Conservation (phyloP, 768 basidiomycete genomes). For the Boletus barrowsii region DNA sequence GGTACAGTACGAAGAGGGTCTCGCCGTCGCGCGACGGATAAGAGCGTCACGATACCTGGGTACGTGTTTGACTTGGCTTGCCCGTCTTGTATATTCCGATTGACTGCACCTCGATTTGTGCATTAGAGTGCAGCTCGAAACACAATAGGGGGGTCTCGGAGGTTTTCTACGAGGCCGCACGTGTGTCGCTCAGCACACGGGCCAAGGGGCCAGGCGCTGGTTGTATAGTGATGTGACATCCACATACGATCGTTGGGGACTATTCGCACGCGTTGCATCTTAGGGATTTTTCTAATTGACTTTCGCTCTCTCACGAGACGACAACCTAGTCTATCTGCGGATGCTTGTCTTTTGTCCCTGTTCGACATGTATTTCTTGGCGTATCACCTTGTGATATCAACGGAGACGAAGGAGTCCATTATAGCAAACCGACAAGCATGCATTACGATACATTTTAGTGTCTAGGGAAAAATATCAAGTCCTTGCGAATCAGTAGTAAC, state of each 20-base stretch:
- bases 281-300: conserved; percentile 23
- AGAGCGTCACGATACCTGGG: conserved; percentile 91
- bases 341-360: neutral
- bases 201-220: conserved; percentile 58
- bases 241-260: neutral
- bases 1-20: conserved; percentile 90
- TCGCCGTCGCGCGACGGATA: conserved; percentile 85
- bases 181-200: conserved; percentile 74
- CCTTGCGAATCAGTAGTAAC: conserved; percentile 41
- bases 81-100: neutral
- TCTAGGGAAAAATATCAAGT: conserved; percentile 2
- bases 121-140: conserved; percentile 91
- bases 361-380: conserved; percentile 15
- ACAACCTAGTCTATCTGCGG: neutral
- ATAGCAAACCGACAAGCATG: conserved; percentile 20
- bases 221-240: conserved; percentile 59
- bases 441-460: conserved; percentile 26
- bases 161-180: conserved; percentile 89
- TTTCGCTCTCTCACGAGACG: neutral
- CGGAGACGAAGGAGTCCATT: conserved; percentile 21
- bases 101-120: neutral
- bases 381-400: neutral
- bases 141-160: conserved; percentile 94
- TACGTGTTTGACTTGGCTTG: conserved; percentile 35
- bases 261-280: conserved; percentile 9